These are phyloP conservation scores for Blastobotrys persicus DNA, from an alignment of 1,139 yeast species.

Conservation along the genomic window DNA sequence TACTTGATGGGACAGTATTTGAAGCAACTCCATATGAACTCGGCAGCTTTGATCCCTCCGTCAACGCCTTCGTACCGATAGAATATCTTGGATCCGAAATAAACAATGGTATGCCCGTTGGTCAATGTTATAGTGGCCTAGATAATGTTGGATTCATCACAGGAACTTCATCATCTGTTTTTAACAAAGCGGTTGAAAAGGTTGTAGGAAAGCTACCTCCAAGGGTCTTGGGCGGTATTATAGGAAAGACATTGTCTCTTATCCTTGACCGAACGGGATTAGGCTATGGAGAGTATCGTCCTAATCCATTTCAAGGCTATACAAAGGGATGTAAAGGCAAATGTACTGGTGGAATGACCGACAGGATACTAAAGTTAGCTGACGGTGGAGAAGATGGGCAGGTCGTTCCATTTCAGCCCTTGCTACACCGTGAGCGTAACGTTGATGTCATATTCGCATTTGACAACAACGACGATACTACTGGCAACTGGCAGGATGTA, in stretches of 20 bases:
- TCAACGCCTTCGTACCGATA: conserved; percentile 63
- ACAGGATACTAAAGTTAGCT: conserved; percentile 56
- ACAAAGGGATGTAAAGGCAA: conserved; percentile 9
- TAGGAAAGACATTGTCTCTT: conserved; percentile 11
- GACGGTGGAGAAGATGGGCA: conserved; percentile 90
- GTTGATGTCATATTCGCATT: conserved; percentile 78
- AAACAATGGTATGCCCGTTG: conserved; percentile 62
- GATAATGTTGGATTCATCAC: conserved; percentile 74
- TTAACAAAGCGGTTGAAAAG: conserved; percentile 51
- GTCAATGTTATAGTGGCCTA: conserved; percentile 59
- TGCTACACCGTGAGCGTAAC: conserved; percentile 66
- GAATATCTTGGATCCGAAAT: conserved; percentile 73
- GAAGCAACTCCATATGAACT: conserved; percentile 81
- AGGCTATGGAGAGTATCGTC: conserved; percentile 62
- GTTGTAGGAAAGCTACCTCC: conserved; percentile 1
- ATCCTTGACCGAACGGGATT: conserved; percentile 37
- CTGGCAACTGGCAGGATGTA: conserved; percentile 58
- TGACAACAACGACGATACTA: conserved; percentile 83
- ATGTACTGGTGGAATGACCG: conserved; percentile 4
- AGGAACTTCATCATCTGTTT: conserved; percentile 75
- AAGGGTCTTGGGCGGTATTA: conserved; percentile 20
- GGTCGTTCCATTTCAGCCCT: conserved; percentile 75
- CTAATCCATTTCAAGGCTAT: conserved; percentile 61
- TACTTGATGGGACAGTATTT: conserved; percentile 61
- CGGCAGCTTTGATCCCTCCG: conserved; percentile 86